Evolutionary conservation across 208 protist genomes (phyloP), one percentile per base, ranked within the genome.

Genomic region (Strigomonas culicis): DNA sequence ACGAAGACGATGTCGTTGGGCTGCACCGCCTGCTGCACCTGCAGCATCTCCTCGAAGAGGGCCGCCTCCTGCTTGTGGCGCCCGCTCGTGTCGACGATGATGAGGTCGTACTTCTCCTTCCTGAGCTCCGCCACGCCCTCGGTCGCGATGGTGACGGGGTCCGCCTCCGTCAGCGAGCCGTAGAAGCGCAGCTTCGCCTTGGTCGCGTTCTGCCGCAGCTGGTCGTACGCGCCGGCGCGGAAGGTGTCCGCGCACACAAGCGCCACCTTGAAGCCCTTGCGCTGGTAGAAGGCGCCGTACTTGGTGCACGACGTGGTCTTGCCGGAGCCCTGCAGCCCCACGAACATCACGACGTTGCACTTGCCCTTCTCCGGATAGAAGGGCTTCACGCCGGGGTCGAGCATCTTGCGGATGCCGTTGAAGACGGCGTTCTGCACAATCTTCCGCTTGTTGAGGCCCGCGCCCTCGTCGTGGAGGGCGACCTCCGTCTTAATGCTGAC

Each of bases 161-260:
- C 97, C 1, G 86, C 93, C 70, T 99, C 97, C 1, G 85, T 95
- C 15, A 99, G 84, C 17, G 80, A 89, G 43, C 97, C 98, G 79
- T 99, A 99, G 77, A 99, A 99, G 21, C 94, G 95, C 62, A 99
- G 95, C 60, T 98, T 97, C 13, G 96, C 97, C 78, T 99, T 99
- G 15, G 98, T 98, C 2, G 98, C 98, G 79, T 99, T 99, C 81
- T 99, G 98, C 47, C 95, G 93, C n/a, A 99, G 83, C 78, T 99
- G 98, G 59, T 98, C 97, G 75, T 98, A 99, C 10, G 98, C 98
- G 55, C 92, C 92, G 19, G 92, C 92, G 34, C 92, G 95, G 84
- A 99, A 99, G 15, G 99, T 99, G 83, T 99, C 99, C 0, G 98
- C 98, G 82, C 98, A 99, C 44, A 99, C 94, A 11, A 99, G 79